A percentile compares a stretch with the other conserved stretches of the same genome.
Conservation (phyloP, 2,329 filamentous ascomycete genomes). For the Colletotrichum neosansevieriae region DNA sequence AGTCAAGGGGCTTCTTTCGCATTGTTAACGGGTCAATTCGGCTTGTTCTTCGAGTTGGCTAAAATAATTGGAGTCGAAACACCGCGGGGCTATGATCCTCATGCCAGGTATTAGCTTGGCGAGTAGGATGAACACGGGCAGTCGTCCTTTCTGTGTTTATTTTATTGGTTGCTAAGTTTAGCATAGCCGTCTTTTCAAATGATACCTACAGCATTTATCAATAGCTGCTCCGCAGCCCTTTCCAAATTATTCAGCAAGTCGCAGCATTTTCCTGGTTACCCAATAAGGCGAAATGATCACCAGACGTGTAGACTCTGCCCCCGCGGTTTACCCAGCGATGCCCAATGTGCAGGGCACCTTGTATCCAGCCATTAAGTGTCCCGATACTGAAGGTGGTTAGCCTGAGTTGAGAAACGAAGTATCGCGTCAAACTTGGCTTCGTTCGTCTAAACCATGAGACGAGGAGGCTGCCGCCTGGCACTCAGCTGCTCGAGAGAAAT, state of each 20-base stretch:
- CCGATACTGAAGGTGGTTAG: not conserved
- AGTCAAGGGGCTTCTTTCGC: conserved; percentile 26
- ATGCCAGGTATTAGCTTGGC: not conserved
- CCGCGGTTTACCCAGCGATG: too few species aligned
- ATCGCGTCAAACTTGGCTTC: not conserved
- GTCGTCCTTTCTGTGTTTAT: conserved; percentile 11
- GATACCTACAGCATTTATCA: conserved; percentile 24
- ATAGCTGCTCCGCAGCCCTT: too few species aligned
- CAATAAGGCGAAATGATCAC: too few species aligned
- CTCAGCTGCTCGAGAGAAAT: not conserved
- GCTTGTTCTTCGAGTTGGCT: conserved; percentile 10
- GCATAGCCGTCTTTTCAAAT: conserved; percentile 27
- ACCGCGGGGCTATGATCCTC: not conserved
- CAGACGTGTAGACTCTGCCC: too few species aligned
- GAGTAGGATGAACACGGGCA: not conserved
- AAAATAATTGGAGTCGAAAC: conserved; percentile 6
- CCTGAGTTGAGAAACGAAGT: not conserved
- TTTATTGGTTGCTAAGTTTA: conserved; percentile 5
- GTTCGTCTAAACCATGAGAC: conserved; percentile 23
- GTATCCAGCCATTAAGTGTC: not conserved
- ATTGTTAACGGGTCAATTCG: conserved; percentile 15
- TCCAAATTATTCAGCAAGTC: too few species aligned
- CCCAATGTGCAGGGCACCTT: not conserved
- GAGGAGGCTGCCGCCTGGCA: not conserved
- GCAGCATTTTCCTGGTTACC: too few species aligned